Evolutionary conservation across 176 grass and related monocot species (phyloP).

Genomic region (Triticum timopheevii): DNA sequence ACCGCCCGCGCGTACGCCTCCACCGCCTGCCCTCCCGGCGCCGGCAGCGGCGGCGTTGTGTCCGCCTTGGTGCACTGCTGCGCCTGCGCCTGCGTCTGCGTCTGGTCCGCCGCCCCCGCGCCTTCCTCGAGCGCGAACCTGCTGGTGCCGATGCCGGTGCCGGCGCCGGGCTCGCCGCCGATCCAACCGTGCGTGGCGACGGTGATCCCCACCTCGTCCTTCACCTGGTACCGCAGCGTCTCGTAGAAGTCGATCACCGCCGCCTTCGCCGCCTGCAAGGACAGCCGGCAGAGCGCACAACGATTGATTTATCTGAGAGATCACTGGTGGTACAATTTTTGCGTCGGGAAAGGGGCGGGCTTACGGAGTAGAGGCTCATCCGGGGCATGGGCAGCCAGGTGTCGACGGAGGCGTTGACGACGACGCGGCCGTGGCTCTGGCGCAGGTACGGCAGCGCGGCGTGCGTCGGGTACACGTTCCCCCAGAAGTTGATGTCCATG

Average conservation of each 20-base stretch:
- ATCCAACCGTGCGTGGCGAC: constrained; percentile 83
- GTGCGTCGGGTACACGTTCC: constrained; percentile 88
- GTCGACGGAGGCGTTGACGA: constrained; percentile 87
- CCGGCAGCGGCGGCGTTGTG: background rate
- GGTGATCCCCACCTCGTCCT: constrained; percentile 72
- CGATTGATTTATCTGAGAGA: background rate
- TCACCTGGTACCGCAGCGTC: constrained; percentile 72
- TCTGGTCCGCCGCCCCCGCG: constrained; percentile 44
- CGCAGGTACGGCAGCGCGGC: constrained; percentile 71
- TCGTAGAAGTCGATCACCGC: constrained; percentile 92
- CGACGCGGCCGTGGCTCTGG: constrained; percentile 56
- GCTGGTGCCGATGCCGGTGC: constrained; percentile 25
- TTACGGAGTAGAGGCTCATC: constrained; percentile 88
- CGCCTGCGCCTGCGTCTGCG: background rate
- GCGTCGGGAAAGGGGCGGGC: background rate
- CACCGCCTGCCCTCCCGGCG: constrained; percentile 12
- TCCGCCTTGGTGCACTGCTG: background rate
- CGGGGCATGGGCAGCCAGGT: constrained; percentile 85
- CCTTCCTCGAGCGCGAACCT: constrained; percentile 72
- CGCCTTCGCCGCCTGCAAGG: constrained; percentile 66
- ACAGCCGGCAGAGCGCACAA: background rate
- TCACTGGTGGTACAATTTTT: background rate
- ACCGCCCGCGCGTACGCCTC: constrained; percentile 67
- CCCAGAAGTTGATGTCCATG: constrained; percentile 98
- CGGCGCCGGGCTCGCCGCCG: constrained; percentile 44